Percentiles rank a stretch among this genome's conserved stretches.
Conservation (phyloP, 768 basidiomycete species). For the Tricholoma sp. region DNA sequence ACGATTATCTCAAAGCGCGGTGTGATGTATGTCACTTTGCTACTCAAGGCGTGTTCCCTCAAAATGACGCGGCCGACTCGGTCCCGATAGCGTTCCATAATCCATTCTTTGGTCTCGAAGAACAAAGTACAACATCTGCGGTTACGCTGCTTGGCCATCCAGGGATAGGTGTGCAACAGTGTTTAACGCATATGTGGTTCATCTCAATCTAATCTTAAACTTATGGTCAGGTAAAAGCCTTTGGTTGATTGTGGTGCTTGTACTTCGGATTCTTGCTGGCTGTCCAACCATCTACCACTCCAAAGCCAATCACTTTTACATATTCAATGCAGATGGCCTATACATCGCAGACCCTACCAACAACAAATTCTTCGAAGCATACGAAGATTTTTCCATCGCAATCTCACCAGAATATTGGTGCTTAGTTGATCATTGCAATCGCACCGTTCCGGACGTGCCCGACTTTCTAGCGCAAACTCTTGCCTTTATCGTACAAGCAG, state of each 20-base stretch:
- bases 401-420: neutral
- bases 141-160: neutral
- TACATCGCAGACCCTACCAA: neutral
- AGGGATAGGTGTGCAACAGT: neutral
- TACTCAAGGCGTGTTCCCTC: neutral
- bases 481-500: neutral
- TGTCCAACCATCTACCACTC: neutral
- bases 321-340: neutral
- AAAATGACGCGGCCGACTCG: neutral
- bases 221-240: too few relatives aligned
- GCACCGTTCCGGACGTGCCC: neutral
- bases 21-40: neutral
- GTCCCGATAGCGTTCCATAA: neutral
- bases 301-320: neutral
- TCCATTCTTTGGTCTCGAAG: neutral
- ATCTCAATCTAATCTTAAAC: too few relatives aligned
- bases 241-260: neutral
- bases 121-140: neutral
- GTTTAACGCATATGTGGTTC: neutral
- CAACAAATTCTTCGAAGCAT: neutral
- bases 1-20: neutral
- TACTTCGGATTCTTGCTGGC: neutral
- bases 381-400: neutral
- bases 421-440: neutral
- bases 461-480: neutral